Conservation (phyloP, 345 rosid genomes). For the Laguncularia racemosa region DNA sequence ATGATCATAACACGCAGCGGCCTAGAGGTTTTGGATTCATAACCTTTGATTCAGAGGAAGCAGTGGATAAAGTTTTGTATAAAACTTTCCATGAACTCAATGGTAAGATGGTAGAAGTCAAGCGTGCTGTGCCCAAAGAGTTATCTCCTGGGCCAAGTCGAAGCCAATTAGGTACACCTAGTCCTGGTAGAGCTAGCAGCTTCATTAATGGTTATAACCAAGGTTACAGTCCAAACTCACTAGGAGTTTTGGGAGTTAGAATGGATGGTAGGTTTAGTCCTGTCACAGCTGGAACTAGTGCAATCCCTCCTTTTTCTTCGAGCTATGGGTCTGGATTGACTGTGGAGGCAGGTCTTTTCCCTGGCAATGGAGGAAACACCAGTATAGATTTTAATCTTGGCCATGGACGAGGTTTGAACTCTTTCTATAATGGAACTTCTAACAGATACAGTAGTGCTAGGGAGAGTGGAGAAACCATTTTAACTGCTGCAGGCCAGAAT, state of each 20-base stretch:
- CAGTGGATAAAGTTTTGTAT: slow-evolving; percentile 66
- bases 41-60: slow-evolving; percentile 77
- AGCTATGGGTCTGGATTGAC: slow-evolving; percentile 53
- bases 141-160: slow-evolving; percentile 60
- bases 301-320: slow-evolving; percentile 57
- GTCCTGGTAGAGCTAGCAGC: slow-evolving; percentile 53
- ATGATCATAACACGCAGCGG: slow-evolving; percentile 86
- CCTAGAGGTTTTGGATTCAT: slow-evolving; percentile 94
- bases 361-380: slow-evolving; percentile 41
- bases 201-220: slow-evolving; percentile 58
- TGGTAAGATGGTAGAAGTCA: slow-evolving; percentile 93
- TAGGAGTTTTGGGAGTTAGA: slow-evolving; percentile 59
- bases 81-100: slow-evolving; percentile 86
- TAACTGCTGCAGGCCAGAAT: slow-evolving; percentile 41
- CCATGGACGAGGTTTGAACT: slow-evolving; percentile 49
- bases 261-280: slow-evolving; percentile 85
- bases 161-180: slow-evolving; percentile 52
- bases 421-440: slow-evolving; percentile 35
- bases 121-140: slow-evolving; percentile 94
- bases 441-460: slow-evolving; percentile 39
- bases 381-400: slow-evolving; percentile 39
- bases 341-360: slow-evolving; percentile 52
- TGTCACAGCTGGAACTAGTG: slow-evolving; percentile 41
- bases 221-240: slow-evolving; percentile 58
- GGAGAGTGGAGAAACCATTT: slow-evolving; percentile 26